These are phyloP conservation scores for Xylariaceae sp. DNA, from an alignment of 2,329 filamentous ascomycete species.

Conservation along the genomic window DNA sequence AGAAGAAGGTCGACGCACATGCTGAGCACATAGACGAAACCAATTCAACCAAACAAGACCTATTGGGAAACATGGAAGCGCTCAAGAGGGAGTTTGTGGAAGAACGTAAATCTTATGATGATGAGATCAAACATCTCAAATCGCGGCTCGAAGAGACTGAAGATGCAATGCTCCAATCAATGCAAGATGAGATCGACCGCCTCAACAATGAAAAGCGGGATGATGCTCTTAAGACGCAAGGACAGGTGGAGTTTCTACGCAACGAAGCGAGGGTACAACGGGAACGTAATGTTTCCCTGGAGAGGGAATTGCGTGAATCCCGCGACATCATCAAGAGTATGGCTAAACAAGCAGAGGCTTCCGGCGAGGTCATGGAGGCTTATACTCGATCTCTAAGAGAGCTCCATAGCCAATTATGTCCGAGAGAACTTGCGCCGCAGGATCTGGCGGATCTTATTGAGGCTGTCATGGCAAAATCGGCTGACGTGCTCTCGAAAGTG, in stretches of 20 bases:
- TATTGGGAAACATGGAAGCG: conserved; percentile 91
- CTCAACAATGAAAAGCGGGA: conserved; percentile 53
- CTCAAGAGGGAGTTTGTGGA: conserved; percentile 81
- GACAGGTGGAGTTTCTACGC: conserved; percentile 57
- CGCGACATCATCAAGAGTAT: conserved; percentile 50
- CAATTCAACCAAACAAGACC: conserved; percentile 86
- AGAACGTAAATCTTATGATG: conserved; percentile 76
- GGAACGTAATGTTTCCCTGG: conserved; percentile 54
- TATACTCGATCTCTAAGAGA: conserved; percentile 52
- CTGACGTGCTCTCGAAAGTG: conserved; percentile 55
- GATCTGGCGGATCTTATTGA: conserved; percentile 56
- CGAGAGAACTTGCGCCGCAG: conserved; percentile 46
- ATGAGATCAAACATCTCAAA: conserved; percentile 71
- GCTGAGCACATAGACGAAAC: conserved; percentile 70
- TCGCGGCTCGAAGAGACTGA: conserved; percentile 80
- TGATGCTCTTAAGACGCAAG: conserved; percentile 52
- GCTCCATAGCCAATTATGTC: conserved; percentile 53
- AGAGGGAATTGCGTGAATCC: conserved; percentile 50
- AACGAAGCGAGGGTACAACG: conserved; percentile 55
- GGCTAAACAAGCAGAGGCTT: conserved; percentile 44
- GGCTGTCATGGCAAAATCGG: conserved; percentile 51
- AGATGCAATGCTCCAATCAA: conserved; percentile 73
- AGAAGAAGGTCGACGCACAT: conserved; percentile 61
- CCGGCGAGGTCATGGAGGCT: conserved; percentile 47
- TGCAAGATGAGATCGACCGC: conserved; percentile 67